A percentile compares a stretch with the other conserved stretches of the same genome.
Evolutionary conservation across 441 rosid species (phyloP).

Genomic region (Rhodomyrtus psidioides): DNA sequence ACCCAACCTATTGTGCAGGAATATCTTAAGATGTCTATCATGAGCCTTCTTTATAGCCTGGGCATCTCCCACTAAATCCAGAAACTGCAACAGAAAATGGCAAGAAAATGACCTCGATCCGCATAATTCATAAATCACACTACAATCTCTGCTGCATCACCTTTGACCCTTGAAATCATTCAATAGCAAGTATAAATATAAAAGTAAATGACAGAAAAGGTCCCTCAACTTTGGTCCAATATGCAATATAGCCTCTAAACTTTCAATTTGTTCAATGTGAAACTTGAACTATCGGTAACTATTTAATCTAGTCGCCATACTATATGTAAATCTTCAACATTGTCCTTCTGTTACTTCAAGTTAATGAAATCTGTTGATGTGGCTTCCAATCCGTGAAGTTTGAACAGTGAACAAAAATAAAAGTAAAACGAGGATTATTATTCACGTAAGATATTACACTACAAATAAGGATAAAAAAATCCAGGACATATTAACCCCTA

Average conservation of each 20-base stretch:
- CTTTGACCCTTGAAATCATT: background rate
- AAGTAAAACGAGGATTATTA: background rate
- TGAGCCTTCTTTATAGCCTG: constrained; percentile 63
- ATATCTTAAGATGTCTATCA: constrained; percentile 74
- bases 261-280: background rate
- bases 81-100: constrained; percentile 47
- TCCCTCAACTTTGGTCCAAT: background rate
- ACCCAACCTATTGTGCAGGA: constrained; percentile 57
- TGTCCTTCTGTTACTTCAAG: background rate
- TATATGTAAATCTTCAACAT: background rate
- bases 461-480: background rate
- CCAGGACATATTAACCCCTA: background rate
- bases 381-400: background rate
- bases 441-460: background rate
- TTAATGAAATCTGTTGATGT: background rate
- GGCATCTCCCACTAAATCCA: constrained; percentile 75
- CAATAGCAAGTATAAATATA: background rate
- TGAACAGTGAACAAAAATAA: background rate
- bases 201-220: background rate
- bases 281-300: background rate
- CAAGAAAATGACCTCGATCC: background rate
- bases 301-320: background rate
- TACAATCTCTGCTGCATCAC: background rate
- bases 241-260: background rate
- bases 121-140: background rate